Base-by-base conservation (phyloP, 805 yeast genomes). In the Kazachstania bromeliacearum region DNA sequence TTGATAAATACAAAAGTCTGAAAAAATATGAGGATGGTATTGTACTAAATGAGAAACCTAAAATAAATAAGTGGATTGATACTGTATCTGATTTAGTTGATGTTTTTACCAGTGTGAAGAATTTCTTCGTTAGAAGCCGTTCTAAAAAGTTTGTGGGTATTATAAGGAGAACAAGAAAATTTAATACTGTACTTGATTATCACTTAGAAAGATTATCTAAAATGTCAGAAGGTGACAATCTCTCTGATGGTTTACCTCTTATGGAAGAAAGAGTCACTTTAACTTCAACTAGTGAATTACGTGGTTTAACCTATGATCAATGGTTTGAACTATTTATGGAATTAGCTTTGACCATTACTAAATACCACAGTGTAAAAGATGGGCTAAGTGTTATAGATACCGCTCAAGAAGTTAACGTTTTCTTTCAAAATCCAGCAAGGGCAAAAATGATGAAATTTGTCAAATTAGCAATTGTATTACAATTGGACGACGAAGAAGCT, bases 271-370 rank as follows among this genome's bases (percentile, higher is more conserved):
- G 62, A 66, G 53, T 65, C 3, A 57, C 60, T 4, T 41, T 60
- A 28, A 70, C 77, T 0, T 71, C 83, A 0, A 68, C 69, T 9
- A 64, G 66, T 1, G 78, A 72, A 47, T 83, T 81, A 50, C 67
- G 95, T 39, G 96, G 95, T 0, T 60, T 87, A 15, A 62, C 68
- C 3, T 83, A 83, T 55, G 82, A 80, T 26, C 71, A 71, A 25
- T 92, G 98, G 98, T 85, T 85, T 56, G 76, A 73, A 43, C 63
- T 89, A 5, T 84, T 87, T 49, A 79, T 87, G 73, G 81, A 79
- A 49, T 76, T 81, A 47, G 78, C 94, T 0, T 56, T 89, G 24
- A 68, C 77, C 17, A 68, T 81, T 34, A 77, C 85, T 0, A 70
- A 69, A 41, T 71, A 67, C 50, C 82, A 75, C 39, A 64, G 67